Conservation (phyloP, 371 early-diverging fungal genomes). For the Rhizomucor pusillus region DNA sequence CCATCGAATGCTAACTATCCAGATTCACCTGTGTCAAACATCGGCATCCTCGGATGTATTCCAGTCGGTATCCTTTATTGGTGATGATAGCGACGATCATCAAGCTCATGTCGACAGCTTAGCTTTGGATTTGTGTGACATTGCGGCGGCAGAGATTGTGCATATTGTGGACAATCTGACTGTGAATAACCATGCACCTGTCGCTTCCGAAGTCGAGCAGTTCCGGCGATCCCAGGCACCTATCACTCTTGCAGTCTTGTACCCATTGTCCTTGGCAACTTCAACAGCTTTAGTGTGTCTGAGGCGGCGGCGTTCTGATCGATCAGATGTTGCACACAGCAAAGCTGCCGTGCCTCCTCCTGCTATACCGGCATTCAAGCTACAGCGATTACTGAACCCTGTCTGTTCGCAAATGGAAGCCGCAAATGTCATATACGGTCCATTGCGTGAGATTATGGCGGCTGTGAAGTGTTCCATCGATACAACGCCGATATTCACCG, state of each 20-base stretch:
- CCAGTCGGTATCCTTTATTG: background rate
- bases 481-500: background rate
- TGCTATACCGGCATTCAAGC: conserved; percentile 9
- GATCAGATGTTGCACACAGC: background rate
- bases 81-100: background rate
- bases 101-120: conserved; percentile 3
- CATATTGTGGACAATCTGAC: conserved; percentile 12
- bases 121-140: conserved; percentile 14
- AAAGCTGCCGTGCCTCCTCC: background rate
- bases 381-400: conserved; percentile 10
- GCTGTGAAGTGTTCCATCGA: background rate
- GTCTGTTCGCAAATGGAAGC: conserved; percentile 12
- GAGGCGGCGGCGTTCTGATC: background rate
- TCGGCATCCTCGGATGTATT: conserved; percentile 7
- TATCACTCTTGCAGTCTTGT: conserved; percentile 8
- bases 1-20: conserved; percentile 19
- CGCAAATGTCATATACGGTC: conserved; percentile 5
- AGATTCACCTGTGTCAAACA: conserved; percentile 13
- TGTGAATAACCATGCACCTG: conserved; percentile 5
- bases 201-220: background rate
- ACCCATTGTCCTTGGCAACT: conserved; percentile 10
- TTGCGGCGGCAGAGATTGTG: conserved; percentile 15
- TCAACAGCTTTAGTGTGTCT: conserved; percentile 5
- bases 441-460: conserved; percentile 8
- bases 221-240: background rate